These are phyloP conservation scores for Hypoxylon rubiginosum DNA, from an alignment of 2,329 filamentous ascomycete genomes.

Conservation along the genomic window DNA sequence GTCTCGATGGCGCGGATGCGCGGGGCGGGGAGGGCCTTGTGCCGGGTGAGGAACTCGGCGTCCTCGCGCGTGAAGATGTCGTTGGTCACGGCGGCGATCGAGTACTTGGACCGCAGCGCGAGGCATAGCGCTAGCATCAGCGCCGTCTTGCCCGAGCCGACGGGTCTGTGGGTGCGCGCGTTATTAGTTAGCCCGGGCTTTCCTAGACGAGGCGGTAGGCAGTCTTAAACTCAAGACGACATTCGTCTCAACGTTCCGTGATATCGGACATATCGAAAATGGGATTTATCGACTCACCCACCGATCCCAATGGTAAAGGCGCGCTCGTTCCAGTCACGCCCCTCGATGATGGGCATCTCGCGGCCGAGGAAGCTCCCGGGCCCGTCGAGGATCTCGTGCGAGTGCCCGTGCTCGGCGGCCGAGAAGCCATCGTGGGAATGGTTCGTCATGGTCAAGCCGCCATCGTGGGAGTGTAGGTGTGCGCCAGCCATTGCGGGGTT, in stretches of 20 bases:
- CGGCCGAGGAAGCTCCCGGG: conserved; percentile 90
- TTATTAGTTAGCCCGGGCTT: conserved; percentile 33
- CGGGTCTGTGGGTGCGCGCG: conserved; percentile 78
- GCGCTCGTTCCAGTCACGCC: conserved; percentile 86
- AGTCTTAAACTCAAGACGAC: conserved; percentile 7
- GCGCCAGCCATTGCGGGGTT: conserved; percentile 51
- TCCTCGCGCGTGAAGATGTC: conserved; percentile 99
- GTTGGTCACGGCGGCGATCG: conserved; percentile 95
- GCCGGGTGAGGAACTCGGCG: conserved; percentile 93
- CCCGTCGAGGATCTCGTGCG: conserved; percentile 93
- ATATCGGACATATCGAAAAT: no score
- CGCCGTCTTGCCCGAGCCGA: conserved; percentile 97
- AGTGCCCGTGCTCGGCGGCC: conserved; percentile 86
- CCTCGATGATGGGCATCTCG: conserved; percentile 94
- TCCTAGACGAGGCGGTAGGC: neutral
- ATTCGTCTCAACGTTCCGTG: neutral
- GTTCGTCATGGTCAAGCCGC: conserved; percentile 56
- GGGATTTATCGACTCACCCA: conserved; percentile 74
- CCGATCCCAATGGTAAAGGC: conserved; percentile 98
- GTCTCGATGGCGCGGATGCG: conserved; percentile 98
- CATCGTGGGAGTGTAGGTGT: conserved; percentile 69
- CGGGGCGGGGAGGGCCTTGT: conserved; percentile 83
- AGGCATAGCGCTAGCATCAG: conserved; percentile 95
- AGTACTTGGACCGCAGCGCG: conserved; percentile 83
- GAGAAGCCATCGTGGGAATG: conserved; percentile 65